Evolutionary conservation across 2,329 filamentous ascomycete species (phyloP).

Genomic region (Cordyceps farinosa): DNA sequence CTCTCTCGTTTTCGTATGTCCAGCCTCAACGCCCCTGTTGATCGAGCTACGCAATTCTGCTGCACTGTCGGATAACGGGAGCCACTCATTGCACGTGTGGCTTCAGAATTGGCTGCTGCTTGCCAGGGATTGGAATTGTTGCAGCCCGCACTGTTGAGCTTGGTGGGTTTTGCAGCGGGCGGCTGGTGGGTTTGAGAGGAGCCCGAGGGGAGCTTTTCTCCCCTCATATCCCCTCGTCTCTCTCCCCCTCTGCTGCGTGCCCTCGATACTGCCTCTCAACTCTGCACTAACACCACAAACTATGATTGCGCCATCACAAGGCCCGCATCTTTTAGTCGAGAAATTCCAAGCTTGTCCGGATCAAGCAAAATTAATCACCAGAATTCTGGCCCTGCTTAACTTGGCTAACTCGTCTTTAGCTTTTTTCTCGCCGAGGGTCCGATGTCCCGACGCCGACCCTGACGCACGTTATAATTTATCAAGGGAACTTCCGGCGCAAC

Average conservation of each 20-base stretch:
- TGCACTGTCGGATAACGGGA: background rate
- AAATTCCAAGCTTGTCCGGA: background rate
- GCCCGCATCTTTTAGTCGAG: background rate
- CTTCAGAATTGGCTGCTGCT: background rate
- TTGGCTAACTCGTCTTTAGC: background rate
- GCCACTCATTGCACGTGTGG: background rate
- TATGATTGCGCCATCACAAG: background rate
- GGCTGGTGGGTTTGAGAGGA: background rate
- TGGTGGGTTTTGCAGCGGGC: background rate
- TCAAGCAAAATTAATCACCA: background rate
- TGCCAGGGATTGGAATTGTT: background rate
- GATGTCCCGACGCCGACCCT: background rate
- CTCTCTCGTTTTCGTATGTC: background rate
- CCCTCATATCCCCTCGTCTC: too few relatives aligned
- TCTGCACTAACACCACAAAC: background rate
- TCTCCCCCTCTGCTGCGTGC: background rate
- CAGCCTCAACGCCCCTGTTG: background rate
- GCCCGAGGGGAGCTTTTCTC: background rate
- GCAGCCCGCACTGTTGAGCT: background rate
- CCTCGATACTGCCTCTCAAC: background rate
- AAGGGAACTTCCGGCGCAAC: background rate
- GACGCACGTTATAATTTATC: too few relatives aligned
- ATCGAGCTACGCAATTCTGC: background rate
- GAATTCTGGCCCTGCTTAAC: background rate
- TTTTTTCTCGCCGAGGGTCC: background rate